A percentile compares a stretch with the other conserved stretches of the same genome.
These are phyloP conservation scores for Lodderomyces oxycetoniae DNA, from an alignment of 1,139 yeast genomes.

Conservation along the genomic window DNA sequence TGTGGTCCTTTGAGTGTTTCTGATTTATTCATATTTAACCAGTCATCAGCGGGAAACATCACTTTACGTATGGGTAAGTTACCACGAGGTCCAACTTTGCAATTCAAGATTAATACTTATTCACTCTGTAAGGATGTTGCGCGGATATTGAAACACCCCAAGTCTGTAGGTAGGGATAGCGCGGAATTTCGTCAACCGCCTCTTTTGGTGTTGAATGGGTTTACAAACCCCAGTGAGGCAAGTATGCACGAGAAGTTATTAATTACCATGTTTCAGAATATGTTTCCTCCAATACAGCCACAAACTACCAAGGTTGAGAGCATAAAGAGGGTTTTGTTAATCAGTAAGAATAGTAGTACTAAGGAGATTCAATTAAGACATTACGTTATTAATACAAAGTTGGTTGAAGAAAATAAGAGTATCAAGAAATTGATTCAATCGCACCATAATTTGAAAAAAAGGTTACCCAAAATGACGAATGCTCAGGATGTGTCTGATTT, in stretches of 20 bases:
- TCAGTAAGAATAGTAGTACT: constrained; percentile 67
- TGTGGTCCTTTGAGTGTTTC: constrained; percentile 95
- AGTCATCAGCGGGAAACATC: constrained; percentile 75
- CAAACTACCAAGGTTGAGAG: constrained; percentile 66
- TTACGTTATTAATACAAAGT: constrained; percentile 81
- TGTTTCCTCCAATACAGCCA: constrained; percentile 93
- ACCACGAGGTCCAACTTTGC: constrained; percentile 93
- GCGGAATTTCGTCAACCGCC: constrained; percentile 76
- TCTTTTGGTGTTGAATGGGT: constrained; percentile 85
- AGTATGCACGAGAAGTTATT: constrained; percentile 72
- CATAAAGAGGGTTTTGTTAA: constrained; percentile 80
- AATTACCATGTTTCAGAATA: constrained; percentile 88
- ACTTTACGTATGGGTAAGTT: constrained; percentile 79
- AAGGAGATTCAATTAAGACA: constrained; percentile 83
- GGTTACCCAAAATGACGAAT: constrained; percentile 67
- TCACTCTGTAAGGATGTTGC: constrained; percentile 82
- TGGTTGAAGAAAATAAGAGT: constrained; percentile 78
- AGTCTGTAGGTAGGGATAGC: constrained; percentile 58
- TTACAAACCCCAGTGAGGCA: constrained; percentile 50
- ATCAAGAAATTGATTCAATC: constrained; percentile 72
- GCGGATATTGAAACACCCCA: constrained; percentile 63
- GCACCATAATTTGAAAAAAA: constrained; percentile 56
- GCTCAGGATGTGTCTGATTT: constrained; percentile 78
- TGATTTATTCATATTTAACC: constrained; percentile 82
- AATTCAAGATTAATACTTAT: constrained; percentile 72